phyloP scores from a whole-genome alignment of 73 alveolate species.

The Paraurostyla sp. region DNA sequence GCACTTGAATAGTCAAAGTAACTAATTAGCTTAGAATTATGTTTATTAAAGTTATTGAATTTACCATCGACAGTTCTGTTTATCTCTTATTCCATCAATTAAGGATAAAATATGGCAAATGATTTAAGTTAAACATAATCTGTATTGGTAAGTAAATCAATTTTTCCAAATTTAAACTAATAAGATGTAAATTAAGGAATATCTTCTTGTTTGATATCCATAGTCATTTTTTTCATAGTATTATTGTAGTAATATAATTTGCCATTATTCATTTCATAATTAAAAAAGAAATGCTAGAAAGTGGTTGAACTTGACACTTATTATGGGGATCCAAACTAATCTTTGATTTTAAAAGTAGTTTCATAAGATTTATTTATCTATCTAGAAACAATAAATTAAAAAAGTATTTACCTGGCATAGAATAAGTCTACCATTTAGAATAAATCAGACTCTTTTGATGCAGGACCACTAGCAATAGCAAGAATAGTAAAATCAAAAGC shows the following conservation, averaged over 20 bases:
- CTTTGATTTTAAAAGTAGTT: not conserved
- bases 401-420: not conserved
- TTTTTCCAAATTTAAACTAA: not conserved
- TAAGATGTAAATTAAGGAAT: not conserved
- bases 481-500: not conserved
- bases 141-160: too few relatives aligned
- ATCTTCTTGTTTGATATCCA: not conserved
- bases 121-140: not conserved
- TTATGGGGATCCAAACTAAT: constrained; percentile 21
- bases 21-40: not conserved
- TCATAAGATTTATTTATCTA: not conserved
- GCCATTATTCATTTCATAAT: not conserved
- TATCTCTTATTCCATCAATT: not conserved
- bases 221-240: not conserved
- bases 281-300: not conserved
- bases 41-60: not conserved
- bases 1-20: not conserved
- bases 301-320: not conserved
- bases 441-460: not conserved
- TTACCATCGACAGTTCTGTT: not conserved
- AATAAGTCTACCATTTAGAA: not conserved
- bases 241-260: not conserved
- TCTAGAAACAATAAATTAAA: too few relatives aligned
- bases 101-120: not conserved
- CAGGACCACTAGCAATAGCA: not conserved